These are phyloP conservation scores for Solanum corneliomulleri DNA, from an alignment of 257 asterid species.

Conservation along the genomic window DNA sequence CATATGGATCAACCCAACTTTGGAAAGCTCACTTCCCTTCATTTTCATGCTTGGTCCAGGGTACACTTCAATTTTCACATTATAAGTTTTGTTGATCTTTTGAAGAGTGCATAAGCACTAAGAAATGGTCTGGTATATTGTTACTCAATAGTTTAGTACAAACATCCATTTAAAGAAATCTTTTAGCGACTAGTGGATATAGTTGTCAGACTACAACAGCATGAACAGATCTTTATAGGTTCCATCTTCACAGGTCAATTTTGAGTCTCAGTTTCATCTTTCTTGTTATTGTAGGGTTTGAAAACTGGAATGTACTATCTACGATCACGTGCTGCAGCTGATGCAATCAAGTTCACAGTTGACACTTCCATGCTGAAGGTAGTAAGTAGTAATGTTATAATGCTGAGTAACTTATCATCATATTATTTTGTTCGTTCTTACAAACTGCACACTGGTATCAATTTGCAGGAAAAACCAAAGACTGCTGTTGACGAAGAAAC, in stretches of 20 bases:
- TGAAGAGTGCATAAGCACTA: not conserved
- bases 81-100: not conserved
- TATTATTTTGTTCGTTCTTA: not conserved
- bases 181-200: not conserved
- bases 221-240: not conserved
- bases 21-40: slow-evolving; percentile 85
- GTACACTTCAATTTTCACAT: slow-evolving; percentile 17
- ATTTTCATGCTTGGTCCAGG: slow-evolving; percentile 82
- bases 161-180: not conserved
- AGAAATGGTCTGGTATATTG: not conserved
- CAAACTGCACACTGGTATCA: not conserved
- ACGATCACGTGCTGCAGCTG: slow-evolving; percentile 90
- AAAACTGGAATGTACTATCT: slow-evolving; percentile 96
- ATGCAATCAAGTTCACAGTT: slow-evolving; percentile 88
- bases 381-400: not conserved
- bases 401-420: not conserved
- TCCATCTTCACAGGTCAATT: not conserved
- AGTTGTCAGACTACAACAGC: not conserved
- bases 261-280: not conserved
- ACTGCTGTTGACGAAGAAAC: slow-evolving; percentile 32
- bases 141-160: not conserved
- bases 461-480: slow-evolving; percentile 21
- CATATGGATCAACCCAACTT: slow-evolving; percentile 92
- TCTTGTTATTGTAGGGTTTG: slow-evolving; percentile 46
- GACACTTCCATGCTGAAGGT: slow-evolving; percentile 73